Conservation (phyloP, 331 rosid genomes). For the Arachis monticola region DNA sequence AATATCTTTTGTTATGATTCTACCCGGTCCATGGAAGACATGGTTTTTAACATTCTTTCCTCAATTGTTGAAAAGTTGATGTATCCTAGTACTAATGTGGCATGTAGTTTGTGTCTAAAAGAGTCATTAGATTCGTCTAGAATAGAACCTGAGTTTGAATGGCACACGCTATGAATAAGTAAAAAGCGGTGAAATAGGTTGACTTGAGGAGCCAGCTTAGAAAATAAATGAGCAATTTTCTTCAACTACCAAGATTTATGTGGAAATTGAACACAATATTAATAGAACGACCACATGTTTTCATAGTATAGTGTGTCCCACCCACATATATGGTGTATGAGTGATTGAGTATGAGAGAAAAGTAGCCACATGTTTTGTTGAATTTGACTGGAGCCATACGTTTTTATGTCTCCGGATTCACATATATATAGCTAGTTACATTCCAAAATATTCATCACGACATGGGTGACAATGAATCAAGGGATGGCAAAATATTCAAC, state of each 20-base stretch:
- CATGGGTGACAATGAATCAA: not conserved
- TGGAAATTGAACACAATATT: not conserved
- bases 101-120: too few species aligned
- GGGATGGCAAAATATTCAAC: too few species aligned
- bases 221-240: not conserved
- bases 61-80: not conserved
- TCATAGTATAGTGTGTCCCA: not conserved
- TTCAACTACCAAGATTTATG: not conserved
- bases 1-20: too few species aligned
- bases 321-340: too few species aligned
- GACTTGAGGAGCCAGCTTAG: not conserved
- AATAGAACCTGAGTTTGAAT: not conserved
- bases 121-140: too few species aligned
- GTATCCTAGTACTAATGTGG: too few species aligned
- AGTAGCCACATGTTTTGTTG: not conserved
- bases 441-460: not conserved
- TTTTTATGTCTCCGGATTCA: not conserved
- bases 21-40: too few species aligned
- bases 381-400: not conserved
- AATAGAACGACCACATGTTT: not conserved
- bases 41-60: not conserved
- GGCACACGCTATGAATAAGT: not conserved
- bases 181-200: not conserved
- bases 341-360: not conserved
- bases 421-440: not conserved